These are phyloP conservation scores for Camillea tinctor DNA, from an alignment of 2,329 filamentous ascomycete genomes.

Conservation along the genomic window DNA sequence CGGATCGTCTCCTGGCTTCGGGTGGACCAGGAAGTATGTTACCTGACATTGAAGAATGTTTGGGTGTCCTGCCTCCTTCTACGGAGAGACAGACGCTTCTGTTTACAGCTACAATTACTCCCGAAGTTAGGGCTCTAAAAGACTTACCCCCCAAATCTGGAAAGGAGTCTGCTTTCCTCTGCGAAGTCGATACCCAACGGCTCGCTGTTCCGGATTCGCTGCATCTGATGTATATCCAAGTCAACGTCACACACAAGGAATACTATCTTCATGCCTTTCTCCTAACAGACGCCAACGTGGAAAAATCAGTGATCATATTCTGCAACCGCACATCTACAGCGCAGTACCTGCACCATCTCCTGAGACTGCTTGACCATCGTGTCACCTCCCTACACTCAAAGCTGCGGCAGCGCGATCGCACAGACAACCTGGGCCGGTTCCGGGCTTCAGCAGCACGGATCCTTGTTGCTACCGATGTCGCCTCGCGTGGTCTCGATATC, in stretches of 20 bases:
- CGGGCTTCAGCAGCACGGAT: conserved; percentile 85
- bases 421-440: conserved; percentile 87
- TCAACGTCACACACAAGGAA: conserved; percentile 89
- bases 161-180: conserved; percentile 79
- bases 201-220: conserved; percentile 80
- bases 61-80: conserved; percentile 76
- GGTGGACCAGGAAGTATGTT: conserved; percentile 81
- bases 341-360: conserved; percentile 81
- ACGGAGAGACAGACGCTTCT: conserved; percentile 84
- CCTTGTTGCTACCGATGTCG: conserved; percentile 92
- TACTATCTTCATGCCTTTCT: conserved; percentile 92
- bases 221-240: conserved; percentile 79
- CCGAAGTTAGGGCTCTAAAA: conserved; percentile 85
- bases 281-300: conserved; percentile 70
- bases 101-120: conserved; percentile 94
- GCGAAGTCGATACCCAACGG: conserved; percentile 75
- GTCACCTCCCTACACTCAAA: conserved; percentile 89
- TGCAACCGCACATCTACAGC: conserved; percentile 90
- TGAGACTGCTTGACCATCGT: conserved; percentile 82
- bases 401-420: conserved; percentile 80
- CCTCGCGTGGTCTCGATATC: conserved; percentile 91
- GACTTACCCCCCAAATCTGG: conserved; percentile 67
- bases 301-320: conserved; percentile 86
- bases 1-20: conserved; percentile 79
- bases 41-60: conserved; percentile 87